Conservation (phyloP, 208 protist species). For the Crithidia thermophila region DNA sequence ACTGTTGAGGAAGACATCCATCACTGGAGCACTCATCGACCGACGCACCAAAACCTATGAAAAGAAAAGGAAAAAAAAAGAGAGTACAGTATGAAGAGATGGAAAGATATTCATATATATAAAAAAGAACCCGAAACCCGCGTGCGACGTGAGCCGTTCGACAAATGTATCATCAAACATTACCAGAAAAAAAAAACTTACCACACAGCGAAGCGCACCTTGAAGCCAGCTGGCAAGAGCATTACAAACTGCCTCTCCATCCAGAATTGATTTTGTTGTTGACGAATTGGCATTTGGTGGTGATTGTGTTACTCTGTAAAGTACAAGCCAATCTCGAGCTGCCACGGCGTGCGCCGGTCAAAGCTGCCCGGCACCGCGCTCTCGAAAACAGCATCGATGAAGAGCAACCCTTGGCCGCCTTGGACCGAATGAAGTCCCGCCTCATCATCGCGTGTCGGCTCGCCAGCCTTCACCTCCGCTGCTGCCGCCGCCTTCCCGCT, state of each 20-base stretch:
- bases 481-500: not conserved
- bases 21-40: no score
- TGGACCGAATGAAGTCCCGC: no score
- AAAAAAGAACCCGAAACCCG: not conserved
- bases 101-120: not conserved
- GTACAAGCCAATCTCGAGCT: conserved; percentile 17
- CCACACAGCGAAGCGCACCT: no score
- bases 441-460: no score
- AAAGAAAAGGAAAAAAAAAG: not conserved
- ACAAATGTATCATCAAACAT: no score
- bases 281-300: no score
- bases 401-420: conserved; percentile 11
- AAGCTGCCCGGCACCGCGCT: conserved; percentile 14
- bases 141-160: no score
- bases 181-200: no score
- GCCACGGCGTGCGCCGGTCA: conserved; percentile 17
- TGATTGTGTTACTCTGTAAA: conserved; percentile 1
- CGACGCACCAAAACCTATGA: not conserved
- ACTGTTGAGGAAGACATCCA: no score
- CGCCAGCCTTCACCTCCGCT: not conserved
- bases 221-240: no score
- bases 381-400: conserved; percentile 23
- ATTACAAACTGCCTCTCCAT: no score
- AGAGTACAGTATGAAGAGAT: not conserved
- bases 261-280: no score